Evolutionary conservation across 2,329 filamentous ascomycete species (phyloP).

Genomic region (Macrophomina tecta): DNA sequence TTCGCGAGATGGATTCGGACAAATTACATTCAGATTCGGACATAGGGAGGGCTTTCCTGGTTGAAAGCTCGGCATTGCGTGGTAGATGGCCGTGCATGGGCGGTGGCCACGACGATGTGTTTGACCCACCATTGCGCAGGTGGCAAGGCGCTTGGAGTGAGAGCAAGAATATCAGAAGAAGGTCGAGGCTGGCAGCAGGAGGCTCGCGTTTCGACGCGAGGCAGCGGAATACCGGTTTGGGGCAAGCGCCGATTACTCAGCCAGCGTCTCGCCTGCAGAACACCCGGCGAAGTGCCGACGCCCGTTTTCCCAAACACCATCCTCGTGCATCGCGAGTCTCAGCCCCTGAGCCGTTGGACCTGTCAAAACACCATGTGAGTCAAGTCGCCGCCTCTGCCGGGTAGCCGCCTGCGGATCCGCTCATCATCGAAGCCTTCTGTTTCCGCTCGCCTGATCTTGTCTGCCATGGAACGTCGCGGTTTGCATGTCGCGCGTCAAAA

Average conservation of each 20-base stretch:
- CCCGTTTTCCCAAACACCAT: slow-evolving; percentile 22
- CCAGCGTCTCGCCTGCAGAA: slow-evolving; percentile 4
- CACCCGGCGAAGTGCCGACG: slow-evolving; percentile 10
- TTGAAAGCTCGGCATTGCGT: not conserved
- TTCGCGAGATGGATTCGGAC: too few species aligned
- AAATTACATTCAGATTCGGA: not conserved
- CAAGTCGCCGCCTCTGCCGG: slow-evolving; percentile 1
- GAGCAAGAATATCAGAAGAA: not conserved
- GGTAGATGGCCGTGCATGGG: not conserved
- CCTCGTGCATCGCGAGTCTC: slow-evolving; percentile 18
- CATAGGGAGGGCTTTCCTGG: too few species aligned
- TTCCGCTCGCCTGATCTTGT: slow-evolving; percentile 23
- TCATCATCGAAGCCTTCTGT: slow-evolving; percentile 1
- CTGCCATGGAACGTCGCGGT: not conserved
- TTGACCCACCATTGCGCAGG: slow-evolving; percentile 1
- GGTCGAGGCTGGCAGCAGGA: not conserved
- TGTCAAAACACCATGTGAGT: slow-evolving; percentile 21
- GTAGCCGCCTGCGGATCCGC: not conserved
- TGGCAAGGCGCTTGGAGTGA: not conserved
- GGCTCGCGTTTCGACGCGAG: not conserved
- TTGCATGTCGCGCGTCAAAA: slow-evolving; percentile 10
- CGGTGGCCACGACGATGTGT: not conserved
- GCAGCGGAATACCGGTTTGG: not conserved
- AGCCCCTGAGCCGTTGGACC: not conserved
- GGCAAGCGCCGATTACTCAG: slow-evolving; percentile 8